Base-by-base conservation (phyloP, 441 rosid species). In the Gossypium davidsonii region DNA sequence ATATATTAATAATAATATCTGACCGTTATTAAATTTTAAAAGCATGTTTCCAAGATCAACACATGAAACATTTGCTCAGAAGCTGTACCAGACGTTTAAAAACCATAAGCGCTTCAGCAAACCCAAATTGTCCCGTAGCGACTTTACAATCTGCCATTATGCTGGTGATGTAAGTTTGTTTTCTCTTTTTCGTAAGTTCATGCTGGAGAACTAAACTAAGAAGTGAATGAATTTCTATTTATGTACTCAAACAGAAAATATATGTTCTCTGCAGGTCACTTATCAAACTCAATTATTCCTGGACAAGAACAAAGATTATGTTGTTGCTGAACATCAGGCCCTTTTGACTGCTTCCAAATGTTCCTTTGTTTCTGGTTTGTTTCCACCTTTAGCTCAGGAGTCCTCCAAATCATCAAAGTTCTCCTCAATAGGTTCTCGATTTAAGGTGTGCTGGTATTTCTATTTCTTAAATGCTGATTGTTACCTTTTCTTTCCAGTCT, bases 1-100 rank as follows among this genome's bases (percentile, higher is more conserved):
- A 7, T 67, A 73, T 71, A 58, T 72, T 51, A 55, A 15, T 42
- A 72, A 60, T 74, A 71, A 62, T 15, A 71, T 62, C 74, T 23
- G 74, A 72, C 46, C 23, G 3, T 65, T 14, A n/a, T 72, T 3
- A 26, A 59, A 11, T 37, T 55, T 55, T 34, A 17, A 28, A 26
- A 96, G 98, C 73, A 93, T 93, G 99, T 96, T 93, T 71, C 99
- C 99, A 37, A 90, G 98, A 81, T 93, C 99, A 78, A 96, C 99
- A 8, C 94, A 93, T 83, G 98, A 96, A 80, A 96, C 98, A 74
- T 96, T 96, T 80, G 98, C 99, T n/a, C 97, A 91, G 79, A 96
- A 96, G 91, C 87, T 96, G 52, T 92, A 96, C 82, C 97, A 91
- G 86, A 91, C 94, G 59, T 96, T 88, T 81, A 90, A 90, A 81